Percentiles rank a stretch among this genome's conserved stretches.
These are phyloP conservation scores for Linnemannia zychae DNA, from an alignment of 192 early-diverging fungal species.

Conservation along the genomic window DNA sequence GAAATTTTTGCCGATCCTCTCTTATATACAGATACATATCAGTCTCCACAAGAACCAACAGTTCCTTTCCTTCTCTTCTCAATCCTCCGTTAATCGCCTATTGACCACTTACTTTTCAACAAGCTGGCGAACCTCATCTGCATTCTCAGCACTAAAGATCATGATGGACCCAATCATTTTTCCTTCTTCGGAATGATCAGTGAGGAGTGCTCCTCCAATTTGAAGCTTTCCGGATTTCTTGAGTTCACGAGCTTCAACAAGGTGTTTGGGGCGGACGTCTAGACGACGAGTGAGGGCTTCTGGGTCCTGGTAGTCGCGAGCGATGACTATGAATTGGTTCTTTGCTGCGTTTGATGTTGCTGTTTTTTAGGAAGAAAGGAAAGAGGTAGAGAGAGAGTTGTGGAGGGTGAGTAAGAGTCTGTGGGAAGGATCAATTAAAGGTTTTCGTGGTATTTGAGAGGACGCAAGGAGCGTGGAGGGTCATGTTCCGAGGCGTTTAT, in stretches of 20 bases:
- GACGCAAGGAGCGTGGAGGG: no score
- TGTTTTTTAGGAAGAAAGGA: neutral
- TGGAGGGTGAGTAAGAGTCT: no score
- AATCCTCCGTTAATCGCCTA: no score
- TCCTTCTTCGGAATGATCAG: constrained; percentile 59
- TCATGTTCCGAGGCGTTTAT: no score
- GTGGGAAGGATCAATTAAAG: neutral
- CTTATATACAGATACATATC: neutral
- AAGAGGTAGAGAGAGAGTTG: no score
- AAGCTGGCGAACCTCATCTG: constrained; percentile 59
- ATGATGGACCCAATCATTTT: constrained; percentile 70
- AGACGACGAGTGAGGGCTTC: constrained; percentile 61
- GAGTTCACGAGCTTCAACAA: constrained; percentile 51
- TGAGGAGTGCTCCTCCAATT: constrained; percentile 66
- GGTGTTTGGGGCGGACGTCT: constrained; percentile 57
- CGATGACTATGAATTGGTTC: constrained; percentile 63
- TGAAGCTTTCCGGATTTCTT: constrained; percentile 54
- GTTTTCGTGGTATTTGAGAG: no score
- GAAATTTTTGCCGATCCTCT: neutral
- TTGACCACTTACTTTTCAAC: constrained; percentile 37
- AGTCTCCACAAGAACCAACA: neutral
- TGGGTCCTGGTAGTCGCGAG: constrained; percentile 65
- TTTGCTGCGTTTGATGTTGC: constrained; percentile 4
- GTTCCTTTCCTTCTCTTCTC: no score
- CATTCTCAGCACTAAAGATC: constrained; percentile 61